These are phyloP conservation scores for Penicillium malachiteum DNA, from an alignment of 495 filamentous ascomycete genomes.

Conservation along the genomic window DNA sequence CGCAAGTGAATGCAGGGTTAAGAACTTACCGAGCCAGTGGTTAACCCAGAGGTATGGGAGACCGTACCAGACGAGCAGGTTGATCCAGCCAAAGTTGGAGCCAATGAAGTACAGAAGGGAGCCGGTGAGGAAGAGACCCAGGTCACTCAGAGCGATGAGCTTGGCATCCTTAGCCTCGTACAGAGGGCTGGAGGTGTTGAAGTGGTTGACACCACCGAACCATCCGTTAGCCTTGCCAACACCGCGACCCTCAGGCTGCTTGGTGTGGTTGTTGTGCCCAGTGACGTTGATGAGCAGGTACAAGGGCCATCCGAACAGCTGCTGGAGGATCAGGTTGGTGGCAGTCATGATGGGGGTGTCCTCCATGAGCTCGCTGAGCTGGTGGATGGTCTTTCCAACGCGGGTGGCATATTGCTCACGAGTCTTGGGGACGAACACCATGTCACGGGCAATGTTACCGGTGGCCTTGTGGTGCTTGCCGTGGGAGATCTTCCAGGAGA, in stretches of 20 bases:
- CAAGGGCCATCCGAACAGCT: constrained; percentile 85
- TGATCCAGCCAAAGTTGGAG: constrained; percentile 76
- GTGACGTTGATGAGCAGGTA: constrained; percentile 85
- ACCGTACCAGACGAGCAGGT: constrained; percentile 90
- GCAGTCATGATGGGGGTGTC: constrained; percentile 88
- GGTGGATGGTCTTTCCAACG: constrained; percentile 67
- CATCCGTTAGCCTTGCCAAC: constrained; percentile 86
- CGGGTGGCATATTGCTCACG: constrained; percentile 70
- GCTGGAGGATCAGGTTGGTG: constrained; percentile 71
- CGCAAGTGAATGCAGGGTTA: too few species aligned
- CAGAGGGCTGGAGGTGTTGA: constrained; percentile 80
- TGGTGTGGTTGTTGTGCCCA: constrained; percentile 89
- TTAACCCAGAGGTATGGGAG: constrained; percentile 97
- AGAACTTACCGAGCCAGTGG: constrained; percentile 72
- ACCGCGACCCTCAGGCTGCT: constrained; percentile 80
- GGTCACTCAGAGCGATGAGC: constrained; percentile 78
- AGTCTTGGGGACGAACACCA: constrained; percentile 93
- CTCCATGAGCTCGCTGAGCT: constrained; percentile 84
- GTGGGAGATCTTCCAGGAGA: constrained; percentile 92
- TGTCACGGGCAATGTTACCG: constrained; percentile 91
- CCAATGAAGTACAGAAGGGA: constrained; percentile 58
- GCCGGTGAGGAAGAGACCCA: constrained; percentile 65
- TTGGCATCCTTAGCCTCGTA: constrained; percentile 88
- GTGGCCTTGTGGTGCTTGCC: constrained; percentile 96
- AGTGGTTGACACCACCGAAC: constrained; percentile 87